Evolutionary conservation across 768 basidiomycete species (phyloP), one percentile per base, ranked within the genome.

Genomic region (Phanerochaete carnosa): DNA sequence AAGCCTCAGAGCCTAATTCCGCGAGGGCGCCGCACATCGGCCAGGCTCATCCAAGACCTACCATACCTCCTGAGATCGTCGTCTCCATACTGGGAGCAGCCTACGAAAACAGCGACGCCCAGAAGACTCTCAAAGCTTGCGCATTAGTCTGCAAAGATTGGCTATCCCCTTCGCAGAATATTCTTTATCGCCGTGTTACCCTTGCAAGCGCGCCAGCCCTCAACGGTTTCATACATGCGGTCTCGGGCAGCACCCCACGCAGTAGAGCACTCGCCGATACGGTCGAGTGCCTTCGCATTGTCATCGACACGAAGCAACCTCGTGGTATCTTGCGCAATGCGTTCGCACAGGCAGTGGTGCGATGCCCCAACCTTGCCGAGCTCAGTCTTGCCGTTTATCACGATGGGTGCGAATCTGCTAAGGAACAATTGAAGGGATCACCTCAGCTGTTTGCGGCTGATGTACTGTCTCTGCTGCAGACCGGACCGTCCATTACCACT

Each of bases 261-360:
- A 84, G 84, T 25, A 73, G 77, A 51, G 69, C 78, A 52, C 79
- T 88, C 47, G 79, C 78, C 26, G 79, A 82, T 66, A 73, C 84
- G 1, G 85, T 89, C 51, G 70, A 76, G 32, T 77, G 77, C 15
- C 74, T 91, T 70, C 77, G 77, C 26, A 81, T 83, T 33, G 77
- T 84, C 37, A 67, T 92, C 56, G 90, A 91, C 75, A 77, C 82
- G 68, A 89, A 87, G 66, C 87, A 91, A 62, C 89, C 86, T 15
- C 76, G 73, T 49, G 76, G 80, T 32, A 78, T 90, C 47, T 75
- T 79, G 53, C 81, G 83, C 58, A 74, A 73, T 28, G 81, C 83
- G 22, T 86, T 90, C 69, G 85, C 84, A 26, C 73, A 74, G 39
- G 86, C 83, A 8, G 80, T 89, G 54, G 74, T 76, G 7, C 71